phyloP scores from a whole-genome alignment of 441 rosid species.

The Populus trichocarpa region DNA sequence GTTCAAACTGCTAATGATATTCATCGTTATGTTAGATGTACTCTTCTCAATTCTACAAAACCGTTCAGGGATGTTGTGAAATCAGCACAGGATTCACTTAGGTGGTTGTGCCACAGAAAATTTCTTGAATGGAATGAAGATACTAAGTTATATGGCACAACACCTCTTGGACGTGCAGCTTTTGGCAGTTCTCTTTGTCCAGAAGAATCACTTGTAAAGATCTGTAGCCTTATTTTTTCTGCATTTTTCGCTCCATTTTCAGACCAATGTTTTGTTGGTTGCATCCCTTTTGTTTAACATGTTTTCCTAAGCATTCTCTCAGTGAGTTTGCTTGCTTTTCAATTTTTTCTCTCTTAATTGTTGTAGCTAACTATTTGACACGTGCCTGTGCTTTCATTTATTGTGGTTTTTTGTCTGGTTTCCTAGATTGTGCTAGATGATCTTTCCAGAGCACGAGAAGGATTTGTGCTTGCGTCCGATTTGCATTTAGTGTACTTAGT shows the following conservation, averaged over 20 bases:
- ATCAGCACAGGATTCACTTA: constrained; percentile 98
- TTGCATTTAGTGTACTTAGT: constrained; percentile 90
- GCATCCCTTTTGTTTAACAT: not conserved
- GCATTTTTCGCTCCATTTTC: not conserved
- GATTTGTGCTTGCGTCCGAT: constrained; percentile 97
- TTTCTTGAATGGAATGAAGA: constrained; percentile 98
- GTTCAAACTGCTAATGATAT: constrained; percentile 95
- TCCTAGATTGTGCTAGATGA: constrained; percentile 92
- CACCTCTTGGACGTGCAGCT: constrained; percentile 98
- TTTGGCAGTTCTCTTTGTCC: constrained; percentile 99
- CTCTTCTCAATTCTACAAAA: constrained; percentile 95
- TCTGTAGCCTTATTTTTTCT: constrained; percentile 16
- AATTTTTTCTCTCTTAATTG: constrained; percentile 14
- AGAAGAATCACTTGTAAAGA: constrained; percentile 91
- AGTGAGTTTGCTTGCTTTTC: constrained; percentile 2
- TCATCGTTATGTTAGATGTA: constrained; percentile 94
- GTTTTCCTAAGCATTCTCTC: not conserved
- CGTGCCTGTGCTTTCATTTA: constrained; percentile 2
- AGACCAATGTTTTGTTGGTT: not conserved
- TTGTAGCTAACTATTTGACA: not conserved
- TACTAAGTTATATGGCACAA: constrained; percentile 75
- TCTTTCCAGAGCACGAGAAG: constrained; percentile 96
- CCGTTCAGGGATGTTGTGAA: constrained; percentile 91
- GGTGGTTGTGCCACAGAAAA: constrained; percentile 91
- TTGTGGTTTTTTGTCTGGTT: constrained; percentile 19